Percentiles rank a stretch among this genome's conserved stretches.
Conservation (phyloP, 78 protist genomes). For the Pigoraptor vietnamica region DNA sequence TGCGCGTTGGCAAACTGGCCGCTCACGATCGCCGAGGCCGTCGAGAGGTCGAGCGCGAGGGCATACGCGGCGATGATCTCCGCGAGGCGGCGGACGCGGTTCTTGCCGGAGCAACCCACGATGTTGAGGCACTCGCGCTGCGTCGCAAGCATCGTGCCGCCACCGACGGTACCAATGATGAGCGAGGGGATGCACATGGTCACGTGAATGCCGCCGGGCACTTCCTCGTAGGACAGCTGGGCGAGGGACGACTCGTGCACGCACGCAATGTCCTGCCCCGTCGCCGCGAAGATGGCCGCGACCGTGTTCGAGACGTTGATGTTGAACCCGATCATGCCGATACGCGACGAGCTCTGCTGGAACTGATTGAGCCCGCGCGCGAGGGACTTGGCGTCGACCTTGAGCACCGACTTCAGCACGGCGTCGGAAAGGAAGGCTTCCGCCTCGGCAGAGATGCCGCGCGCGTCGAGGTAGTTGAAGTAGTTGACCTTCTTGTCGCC, state of each 20-base stretch:
- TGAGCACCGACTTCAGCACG: constrained; percentile 71
- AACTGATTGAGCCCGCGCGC: constrained; percentile 76
- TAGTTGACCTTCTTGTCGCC: constrained; percentile 84
- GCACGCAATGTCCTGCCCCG: constrained; percentile 96
- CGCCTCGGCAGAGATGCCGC: constrained; percentile 84
- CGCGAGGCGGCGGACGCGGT: background rate
- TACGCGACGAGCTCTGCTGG: constrained; percentile 90
- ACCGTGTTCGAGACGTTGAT: constrained; percentile 95
- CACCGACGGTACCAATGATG: constrained; percentile 97
- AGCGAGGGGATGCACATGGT: constrained; percentile 89
- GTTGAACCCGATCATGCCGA: constrained; percentile 88
- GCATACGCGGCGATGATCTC: background rate
- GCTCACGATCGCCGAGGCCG: background rate
- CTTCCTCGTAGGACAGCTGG: constrained; percentile 42
- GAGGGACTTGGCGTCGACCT: constrained; percentile 53
- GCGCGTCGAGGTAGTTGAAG: constrained; percentile 83
- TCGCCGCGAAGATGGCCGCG: constrained; percentile 89
- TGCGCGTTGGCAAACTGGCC: background rate
- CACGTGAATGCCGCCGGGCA: constrained; percentile 28
- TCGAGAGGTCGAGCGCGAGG: constrained; percentile 2
- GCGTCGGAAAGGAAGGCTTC: constrained; percentile 74
- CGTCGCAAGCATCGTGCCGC: constrained; percentile 88
- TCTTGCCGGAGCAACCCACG: constrained; percentile 31
- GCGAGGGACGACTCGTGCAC: constrained; percentile 84
- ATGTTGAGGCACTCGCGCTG: constrained; percentile 71